A percentile compares a stretch with the other conserved stretches of the same genome.
phyloP scores from a whole-genome alignment of 73 alveolate species.

The Symbiodinium natans region DNA sequence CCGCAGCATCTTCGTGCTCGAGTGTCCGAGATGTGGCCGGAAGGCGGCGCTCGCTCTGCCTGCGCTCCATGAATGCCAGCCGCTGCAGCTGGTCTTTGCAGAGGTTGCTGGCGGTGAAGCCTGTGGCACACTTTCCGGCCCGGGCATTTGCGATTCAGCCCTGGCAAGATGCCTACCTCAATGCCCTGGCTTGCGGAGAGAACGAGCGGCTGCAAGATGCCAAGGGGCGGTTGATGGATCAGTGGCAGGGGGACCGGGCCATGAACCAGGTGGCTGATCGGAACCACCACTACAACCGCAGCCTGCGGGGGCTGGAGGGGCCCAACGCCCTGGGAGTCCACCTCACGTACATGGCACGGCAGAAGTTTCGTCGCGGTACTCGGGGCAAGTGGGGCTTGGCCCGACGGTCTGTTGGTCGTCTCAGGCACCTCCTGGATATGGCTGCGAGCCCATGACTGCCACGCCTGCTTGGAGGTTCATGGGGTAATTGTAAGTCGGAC shows the following conservation, averaged over 20 bases:
- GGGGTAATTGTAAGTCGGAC: too few species aligned
- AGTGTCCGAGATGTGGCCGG: too few species aligned
- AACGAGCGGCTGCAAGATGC: not conserved
- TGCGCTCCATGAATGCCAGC: not conserved
- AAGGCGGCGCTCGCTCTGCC: too few species aligned
- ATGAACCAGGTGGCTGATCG: not conserved
- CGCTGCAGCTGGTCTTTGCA: not conserved
- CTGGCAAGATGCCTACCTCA: not conserved
- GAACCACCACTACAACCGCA: not conserved
- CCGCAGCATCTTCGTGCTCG: not conserved
- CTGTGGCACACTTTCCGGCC: not conserved
- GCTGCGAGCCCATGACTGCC: not conserved
- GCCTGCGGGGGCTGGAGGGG: not conserved
- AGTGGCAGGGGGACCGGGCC: not conserved
- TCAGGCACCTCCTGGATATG: not conserved
- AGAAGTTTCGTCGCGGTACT: not conserved
- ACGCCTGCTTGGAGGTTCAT: too few species aligned
- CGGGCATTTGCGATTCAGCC: not conserved
- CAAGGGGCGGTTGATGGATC: not conserved
- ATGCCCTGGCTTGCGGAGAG: not conserved
- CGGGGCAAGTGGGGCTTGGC: not conserved
- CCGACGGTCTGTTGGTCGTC: not conserved
- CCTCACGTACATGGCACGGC: not conserved
- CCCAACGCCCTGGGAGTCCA: slow-evolving; percentile 1
- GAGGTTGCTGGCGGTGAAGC: not conserved